Base-by-base conservation (phyloP, 2,329 filamentous ascomycete genomes). In the Talaromyces marneffei region DNA sequence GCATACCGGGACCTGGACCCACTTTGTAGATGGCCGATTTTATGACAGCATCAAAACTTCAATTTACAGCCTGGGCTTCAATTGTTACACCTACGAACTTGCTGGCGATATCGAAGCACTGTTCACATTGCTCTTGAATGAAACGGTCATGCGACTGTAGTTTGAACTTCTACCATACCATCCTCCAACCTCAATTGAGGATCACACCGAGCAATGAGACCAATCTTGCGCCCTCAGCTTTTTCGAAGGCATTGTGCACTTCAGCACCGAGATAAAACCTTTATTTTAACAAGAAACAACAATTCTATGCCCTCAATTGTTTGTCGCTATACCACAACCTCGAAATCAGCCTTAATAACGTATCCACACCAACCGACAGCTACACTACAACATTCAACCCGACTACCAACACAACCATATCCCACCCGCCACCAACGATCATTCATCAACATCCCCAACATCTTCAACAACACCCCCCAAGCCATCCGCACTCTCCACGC, bases 401-500 rank as follows among this genome's bases (percentile, higher is more conserved):
- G 18, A 16, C n/a, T 23, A 40, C 23, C 2, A 46, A 23, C 31
- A 16, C 40, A 33, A 20, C 25, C 31, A 33, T 5, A 31, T 55
- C 40, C 53, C 42, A 9, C 23, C 25, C 29, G 37, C 27, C 31
- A 53, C 23, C 35, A 33, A 16, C 57, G 61, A 27, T 44, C 61
- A 18, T 63, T 63, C 31, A 57, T 63, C 40, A 63, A 60, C 20
- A 54, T 63, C 52, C 42, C 61, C 14, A 39, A 63, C 23, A 40
- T 63, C 33, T 54, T 63, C 57, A 62, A 54, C 29, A 62, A 62
- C 63, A 65, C 66, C 40, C 64, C 66, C 25, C 65, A 80, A 25
- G 76, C 82, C 65, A 79, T 80, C 68, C 90, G 92, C 71, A 85
- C 80, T 65, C 82, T 97, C 61, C 85, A 83, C 57, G 92, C 91